Base-by-base conservation (phyloP, 2,329 filamentous ascomycete genomes). In the Paecilomyces fulvus region DNA sequence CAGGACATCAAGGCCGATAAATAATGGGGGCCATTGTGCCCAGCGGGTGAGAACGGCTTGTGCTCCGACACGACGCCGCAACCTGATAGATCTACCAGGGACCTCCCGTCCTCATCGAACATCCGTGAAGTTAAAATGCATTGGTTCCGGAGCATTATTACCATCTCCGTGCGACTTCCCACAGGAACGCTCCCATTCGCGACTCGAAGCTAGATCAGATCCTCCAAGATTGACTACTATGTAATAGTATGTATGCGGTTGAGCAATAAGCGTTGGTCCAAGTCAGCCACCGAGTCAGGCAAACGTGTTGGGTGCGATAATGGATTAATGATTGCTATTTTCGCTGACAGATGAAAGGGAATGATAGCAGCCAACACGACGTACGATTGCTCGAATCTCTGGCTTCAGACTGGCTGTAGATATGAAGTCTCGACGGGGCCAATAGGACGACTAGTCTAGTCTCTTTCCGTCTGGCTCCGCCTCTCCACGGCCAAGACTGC, bases 341-440 rank as follows among this genome's bases (percentile, higher is more conserved):
- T 59, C 21, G 53, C 53, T 63, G 61, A 62, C 62, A 57, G 57
- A 59, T 53, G 30, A 14, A 58, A 52, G 52, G 30, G 43, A 55
- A 64, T 64, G 60, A 63, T 59, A 52, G 48, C 52, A 63, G 57
- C 23, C 28, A 37, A 54, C 51, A 57, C 30, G 49, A n/a, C 10
- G 28, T 51, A 28, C 7, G 14, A 46, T 49, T n/a, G 51, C 31
- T 43, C 14, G 14, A 17, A 43, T 43, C 37, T 43, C 23, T 17
- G 55, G 30, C 50, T 21, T 12, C 54, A 52, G 57, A 67, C 61
- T 66, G 66, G 65, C 57, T 63, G 63, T 65, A 68, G 66, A 68
- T 68, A 68, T 63, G 60, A 63, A 43, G 55, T 58, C n/a, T 21
- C 25, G 8, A 23, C 30, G 52, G 52, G 46, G 46, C 67, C 67